Evolutionary conservation across 2,329 filamentous ascomycete species (phyloP).

Genomic region (Hymenoscyphus infarciens): DNA sequence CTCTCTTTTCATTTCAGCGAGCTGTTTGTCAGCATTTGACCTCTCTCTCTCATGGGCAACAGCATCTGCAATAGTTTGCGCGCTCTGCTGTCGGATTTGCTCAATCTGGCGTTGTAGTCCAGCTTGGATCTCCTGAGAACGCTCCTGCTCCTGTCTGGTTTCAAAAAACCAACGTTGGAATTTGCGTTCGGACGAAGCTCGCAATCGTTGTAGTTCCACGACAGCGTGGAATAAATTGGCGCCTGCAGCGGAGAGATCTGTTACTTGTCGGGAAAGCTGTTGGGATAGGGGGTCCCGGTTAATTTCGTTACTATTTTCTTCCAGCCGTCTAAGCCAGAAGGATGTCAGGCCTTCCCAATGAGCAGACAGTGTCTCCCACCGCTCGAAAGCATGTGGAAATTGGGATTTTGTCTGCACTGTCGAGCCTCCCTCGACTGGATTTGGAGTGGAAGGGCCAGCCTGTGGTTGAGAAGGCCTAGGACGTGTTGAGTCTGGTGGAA

Average conservation of each 20-base stretch:
- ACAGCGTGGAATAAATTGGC: slow-evolving; percentile 97
- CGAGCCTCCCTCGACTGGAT: slow-evolving; percentile 16
- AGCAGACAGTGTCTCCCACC: slow-evolving; percentile 94
- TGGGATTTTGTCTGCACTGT: slow-evolving; percentile 51
- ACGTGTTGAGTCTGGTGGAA: slow-evolving; percentile 17
- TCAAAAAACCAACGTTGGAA: slow-evolving; percentile 99
- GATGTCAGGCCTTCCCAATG: slow-evolving; percentile 98
- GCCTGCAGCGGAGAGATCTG: slow-evolving; percentile 92
- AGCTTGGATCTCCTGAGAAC: slow-evolving; percentile 75
- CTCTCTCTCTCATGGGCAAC: slow-evolving; percentile 67
- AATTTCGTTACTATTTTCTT: slow-evolving; percentile 85
- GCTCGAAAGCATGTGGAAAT: slow-evolving; percentile 95
- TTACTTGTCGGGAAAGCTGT: slow-evolving; percentile 90
- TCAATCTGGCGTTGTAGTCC: slow-evolving; percentile 74
- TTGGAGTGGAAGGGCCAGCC: slow-evolving; percentile 7
- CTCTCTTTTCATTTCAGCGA: slow-evolving; percentile 90
- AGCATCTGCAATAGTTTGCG: slow-evolving; percentile 63
- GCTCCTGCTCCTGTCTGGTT: slow-evolving; percentile 82
- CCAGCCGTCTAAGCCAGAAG: slow-evolving; percentile 92
- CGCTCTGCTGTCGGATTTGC: slow-evolving; percentile 66
- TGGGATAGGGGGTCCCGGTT: slow-evolving; percentile 78
- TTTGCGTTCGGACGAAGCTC: slow-evolving; percentile 93
- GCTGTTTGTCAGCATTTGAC: slow-evolving; percentile 66
- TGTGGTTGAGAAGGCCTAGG: slow-evolving; percentile 18
- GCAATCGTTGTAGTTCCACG: slow-evolving; percentile 88